Percentiles rank a stretch among this genome's conserved stretches.
Evolutionary conservation across 192 early-diverging fungal genomes (phyloP).

Genomic region (Coemansia sp.): DNA sequence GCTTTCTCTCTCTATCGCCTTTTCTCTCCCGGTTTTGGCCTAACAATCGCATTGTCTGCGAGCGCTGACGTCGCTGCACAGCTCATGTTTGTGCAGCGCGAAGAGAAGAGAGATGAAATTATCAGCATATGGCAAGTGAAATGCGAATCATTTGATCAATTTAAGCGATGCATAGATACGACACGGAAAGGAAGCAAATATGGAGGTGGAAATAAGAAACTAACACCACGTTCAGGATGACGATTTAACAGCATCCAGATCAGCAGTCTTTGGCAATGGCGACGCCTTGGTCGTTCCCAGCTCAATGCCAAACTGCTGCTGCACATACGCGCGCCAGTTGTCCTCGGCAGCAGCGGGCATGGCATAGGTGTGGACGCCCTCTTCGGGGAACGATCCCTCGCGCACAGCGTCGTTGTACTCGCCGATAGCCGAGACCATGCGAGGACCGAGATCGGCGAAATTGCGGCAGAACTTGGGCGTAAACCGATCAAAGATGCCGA

Average conservation of each 20-base stretch:
- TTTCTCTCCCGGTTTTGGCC: too few species aligned
- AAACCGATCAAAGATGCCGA: constrained; percentile 91
- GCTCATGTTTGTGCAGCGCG: too few species aligned
- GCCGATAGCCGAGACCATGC: constrained; percentile 69
- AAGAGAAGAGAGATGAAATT: too few species aligned
- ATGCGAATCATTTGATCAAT: not conserved
- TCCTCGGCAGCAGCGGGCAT: constrained; percentile 49
- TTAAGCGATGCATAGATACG: not conserved
- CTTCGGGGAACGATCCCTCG: constrained; percentile 69
- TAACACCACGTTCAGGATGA: not conserved
- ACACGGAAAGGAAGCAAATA: too few species aligned
- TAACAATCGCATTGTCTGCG: too few species aligned
- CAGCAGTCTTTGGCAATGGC: not conserved
- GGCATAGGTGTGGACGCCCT: constrained; percentile 71
- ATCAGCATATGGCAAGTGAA: too few species aligned
- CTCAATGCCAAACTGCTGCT: constrained; percentile 41
- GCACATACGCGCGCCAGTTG: constrained; percentile 42
- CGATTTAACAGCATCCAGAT: not conserved
- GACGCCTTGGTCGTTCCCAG: constrained; percentile 1
- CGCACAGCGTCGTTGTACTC: constrained; percentile 80
- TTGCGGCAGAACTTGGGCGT: constrained; percentile 91
- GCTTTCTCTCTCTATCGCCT: too few species aligned
- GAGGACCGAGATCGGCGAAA: constrained; percentile 74
- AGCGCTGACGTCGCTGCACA: too few species aligned
- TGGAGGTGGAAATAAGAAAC: too few species aligned